A percentile compares a stretch with the other conserved stretches of the same genome.
These are phyloP conservation scores for Waltergamsia citrina DNA, from an alignment of 2,329 filamentous ascomycete species.

Conservation along the genomic window DNA sequence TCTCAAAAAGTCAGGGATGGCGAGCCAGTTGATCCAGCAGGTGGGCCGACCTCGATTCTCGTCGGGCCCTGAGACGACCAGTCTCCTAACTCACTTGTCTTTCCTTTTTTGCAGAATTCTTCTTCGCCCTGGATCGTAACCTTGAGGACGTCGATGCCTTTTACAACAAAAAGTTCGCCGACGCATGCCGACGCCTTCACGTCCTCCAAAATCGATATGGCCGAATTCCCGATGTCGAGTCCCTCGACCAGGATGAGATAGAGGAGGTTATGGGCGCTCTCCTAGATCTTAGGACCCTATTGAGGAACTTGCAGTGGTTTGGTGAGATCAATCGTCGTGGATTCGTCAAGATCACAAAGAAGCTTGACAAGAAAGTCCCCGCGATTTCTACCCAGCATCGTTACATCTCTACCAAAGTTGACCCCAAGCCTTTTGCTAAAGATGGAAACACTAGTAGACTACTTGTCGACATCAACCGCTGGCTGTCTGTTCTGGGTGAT, in stretches of 20 bases:
- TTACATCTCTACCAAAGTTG: constrained; percentile 86
- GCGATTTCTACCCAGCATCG: constrained; percentile 67
- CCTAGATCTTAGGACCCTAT: constrained; percentile 75
- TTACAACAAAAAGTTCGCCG: constrained; percentile 91
- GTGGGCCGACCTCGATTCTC: constrained; percentile 44
- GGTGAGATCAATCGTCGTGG: constrained; percentile 92
- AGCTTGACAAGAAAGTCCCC: constrained; percentile 89
- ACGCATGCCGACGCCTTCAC: constrained; percentile 74
- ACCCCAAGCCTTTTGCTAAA: constrained; percentile 79
- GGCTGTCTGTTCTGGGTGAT: constrained; percentile 76
- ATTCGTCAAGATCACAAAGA: constrained; percentile 98
- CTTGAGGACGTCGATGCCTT: constrained; percentile 94
- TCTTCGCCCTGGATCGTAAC: constrained; percentile 92
- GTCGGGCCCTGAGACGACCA: constrained; percentile 5
- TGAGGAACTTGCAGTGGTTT: constrained; percentile 94
- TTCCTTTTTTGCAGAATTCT: constrained; percentile 61
- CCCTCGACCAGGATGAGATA: constrained; percentile 77
- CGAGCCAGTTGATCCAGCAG: constrained; percentile 77
- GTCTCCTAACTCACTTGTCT: constrained; percentile 6
- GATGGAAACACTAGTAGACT: constrained; percentile 43
- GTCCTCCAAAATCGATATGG: constrained; percentile 85
- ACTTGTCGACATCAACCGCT: constrained; percentile 69
- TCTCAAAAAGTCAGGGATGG: constrained; percentile 56
- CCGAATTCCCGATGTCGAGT: constrained; percentile 57
- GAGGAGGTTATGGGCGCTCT: constrained; percentile 88